Evolutionary conservation across 176 grass and related monocot species (phyloP).

Genomic region (Rhynchospora tenuis): DNA sequence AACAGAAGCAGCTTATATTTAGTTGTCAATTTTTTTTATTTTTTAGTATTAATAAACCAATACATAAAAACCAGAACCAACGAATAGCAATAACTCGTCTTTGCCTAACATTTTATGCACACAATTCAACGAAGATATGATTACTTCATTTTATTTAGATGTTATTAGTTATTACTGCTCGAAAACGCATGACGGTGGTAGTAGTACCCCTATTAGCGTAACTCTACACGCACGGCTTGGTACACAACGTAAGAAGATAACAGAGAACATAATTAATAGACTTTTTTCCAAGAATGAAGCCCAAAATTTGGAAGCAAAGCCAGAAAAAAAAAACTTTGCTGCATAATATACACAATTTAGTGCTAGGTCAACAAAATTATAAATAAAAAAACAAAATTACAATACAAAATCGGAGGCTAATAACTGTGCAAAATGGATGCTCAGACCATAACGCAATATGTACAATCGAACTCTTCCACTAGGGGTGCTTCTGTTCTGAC

Average conservation of each 20-base stretch:
- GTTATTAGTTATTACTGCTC: neutral
- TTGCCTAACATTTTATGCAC: neutral
- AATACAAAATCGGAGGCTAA: neutral
- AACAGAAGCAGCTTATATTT: neutral
- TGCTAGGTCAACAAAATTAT: neutral
- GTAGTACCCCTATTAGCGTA: too few species aligned
- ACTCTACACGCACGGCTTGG: too few species aligned
- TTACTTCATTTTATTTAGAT: neutral
- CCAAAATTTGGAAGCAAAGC: slow-evolving; percentile 18
- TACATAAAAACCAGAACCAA: neutral
- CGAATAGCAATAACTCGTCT: neutral
- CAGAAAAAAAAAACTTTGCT: neutral
- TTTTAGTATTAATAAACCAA: neutral
- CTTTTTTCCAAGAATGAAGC: neutral
- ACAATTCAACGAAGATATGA: neutral
- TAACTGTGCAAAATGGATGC: neutral
- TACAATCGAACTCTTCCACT: slow-evolving; percentile 7
- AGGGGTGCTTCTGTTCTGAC: neutral
- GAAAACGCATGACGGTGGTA: neutral
- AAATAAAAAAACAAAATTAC: slow-evolving; percentile 18
- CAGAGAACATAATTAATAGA: neutral
- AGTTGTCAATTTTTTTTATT: neutral
- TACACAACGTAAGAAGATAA: too few species aligned
- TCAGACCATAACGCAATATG: slow-evolving; percentile 10
- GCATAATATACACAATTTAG: slow-evolving; percentile 15